Base-by-base conservation (phyloP, 495 filamentous ascomycete species). In the Podospora conica region DNA sequence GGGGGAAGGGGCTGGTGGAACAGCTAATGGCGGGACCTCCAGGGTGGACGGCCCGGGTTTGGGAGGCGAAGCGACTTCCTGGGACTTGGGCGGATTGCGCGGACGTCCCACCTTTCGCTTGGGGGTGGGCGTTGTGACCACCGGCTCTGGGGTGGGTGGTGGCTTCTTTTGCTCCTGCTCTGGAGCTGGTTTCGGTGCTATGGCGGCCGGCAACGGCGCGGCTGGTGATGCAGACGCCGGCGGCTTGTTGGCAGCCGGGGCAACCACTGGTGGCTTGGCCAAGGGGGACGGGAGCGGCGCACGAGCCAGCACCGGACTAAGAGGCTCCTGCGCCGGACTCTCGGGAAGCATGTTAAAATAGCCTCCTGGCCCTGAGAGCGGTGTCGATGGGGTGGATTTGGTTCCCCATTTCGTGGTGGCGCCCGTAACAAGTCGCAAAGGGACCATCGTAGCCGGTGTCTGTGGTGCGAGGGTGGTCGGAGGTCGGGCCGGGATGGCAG, bases 361-460 rank as follows among this genome's bases (percentile, higher is more conserved):
- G 8, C 60, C 55, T 20, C 66, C 67, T 11, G 69, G n/a, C 6
- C 67, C 70, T 12, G 60, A 59, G 29, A 62, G 70, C 0, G 83
- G 83, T 21, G 82, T 85, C 20, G 82, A 80, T 4, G 81, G 77
- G 0, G 79, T 81, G 18, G 80, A 70, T 1, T 66, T 74, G 22
- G 76, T 73, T 6, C 71, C 76, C 83, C 83, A 85, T 69, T 78
- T 81, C 2, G 83, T 86, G 15, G 76, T 79, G 59, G 74, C 78
- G 1, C 81, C 82, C 12, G 71, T 63, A 3, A 61, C 24, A 22
- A 73, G 24, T 40, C 67, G 72, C 2, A 53, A 20, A 1, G 63
- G 61, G 33, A 70, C 23, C 9, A 12, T 27, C 23, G 64, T 54
- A 2, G 61, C 53, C 12, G 73, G 70, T 21, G 73, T 71, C 48